phyloP scores from a whole-genome alignment of 2,329 filamentous ascomycete genomes.

The Fusarium staphyleae region DNA sequence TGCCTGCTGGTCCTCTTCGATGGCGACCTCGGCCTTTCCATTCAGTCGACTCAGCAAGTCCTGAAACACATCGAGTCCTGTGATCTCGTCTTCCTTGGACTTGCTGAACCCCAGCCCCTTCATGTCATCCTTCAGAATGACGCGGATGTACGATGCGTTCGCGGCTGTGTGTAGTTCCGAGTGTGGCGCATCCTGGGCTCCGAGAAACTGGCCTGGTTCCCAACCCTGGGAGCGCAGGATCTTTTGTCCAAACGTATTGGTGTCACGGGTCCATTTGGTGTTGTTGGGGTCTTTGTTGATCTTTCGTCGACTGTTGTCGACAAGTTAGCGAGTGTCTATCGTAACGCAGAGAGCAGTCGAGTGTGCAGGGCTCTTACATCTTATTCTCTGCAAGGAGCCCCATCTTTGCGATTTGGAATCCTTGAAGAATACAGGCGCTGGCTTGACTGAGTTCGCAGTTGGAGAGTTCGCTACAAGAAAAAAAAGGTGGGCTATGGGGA shows the following conservation, averaged over 20 bases:
- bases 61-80: slow-evolving; percentile 86
- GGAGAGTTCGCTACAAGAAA: slow-evolving; percentile 30
- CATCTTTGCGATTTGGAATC: slow-evolving; percentile 39
- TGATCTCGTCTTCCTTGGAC: slow-evolving; percentile 77
- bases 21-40: slow-evolving; percentile 77
- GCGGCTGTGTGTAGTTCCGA: slow-evolving; percentile 78
- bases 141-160: slow-evolving; percentile 84
- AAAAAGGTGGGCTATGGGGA: slow-evolving; percentile 45
- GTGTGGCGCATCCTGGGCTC: slow-evolving; percentile 77
- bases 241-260: slow-evolving; percentile 83
- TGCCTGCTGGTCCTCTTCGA: slow-evolving; percentile 73
- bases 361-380: slow-evolving; percentile 36
- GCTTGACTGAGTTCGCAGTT: slow-evolving; percentile 11
- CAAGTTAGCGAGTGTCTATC: slow-evolving; percentile 14
- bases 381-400: slow-evolving; percentile 48
- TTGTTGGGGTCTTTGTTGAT: slow-evolving; percentile 95
- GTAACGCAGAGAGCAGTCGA: background rate
- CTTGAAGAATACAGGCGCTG: slow-evolving; percentile 10
- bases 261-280: slow-evolving; percentile 87
- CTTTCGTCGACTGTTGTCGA: slow-evolving; percentile 58
- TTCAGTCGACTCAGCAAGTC: slow-evolving; percentile 88
- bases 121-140: slow-evolving; percentile 87
- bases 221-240: slow-evolving; percentile 90
- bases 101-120: slow-evolving; percentile 85
- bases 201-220: slow-evolving; percentile 84